Evolutionary conservation across 2,329 filamentous ascomycete genomes (phyloP), one percentile per base, ranked within the genome.

Genomic region (Cercospora sp.): DNA sequence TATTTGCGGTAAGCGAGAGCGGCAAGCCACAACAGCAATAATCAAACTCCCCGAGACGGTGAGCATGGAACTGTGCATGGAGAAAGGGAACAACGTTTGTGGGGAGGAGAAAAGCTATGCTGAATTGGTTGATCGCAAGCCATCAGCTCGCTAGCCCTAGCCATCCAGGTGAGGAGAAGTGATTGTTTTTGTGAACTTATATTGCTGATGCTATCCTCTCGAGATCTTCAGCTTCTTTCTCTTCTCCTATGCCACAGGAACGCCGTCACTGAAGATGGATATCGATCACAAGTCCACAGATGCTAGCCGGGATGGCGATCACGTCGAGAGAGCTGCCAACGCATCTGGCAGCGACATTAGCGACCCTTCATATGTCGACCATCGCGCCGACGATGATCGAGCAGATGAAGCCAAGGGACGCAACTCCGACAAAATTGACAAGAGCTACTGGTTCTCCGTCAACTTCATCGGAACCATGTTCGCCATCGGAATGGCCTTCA

Each of bases 401-500:
- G 71, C 69, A 21, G 72, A 74, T 8, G 71, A 69, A 28, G 73
- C 73, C 37, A 70, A 70, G 51, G 73, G 73, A 28, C 61, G 71
- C 18, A 73, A 73, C 45, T 63, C 72, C 6, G 70, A 73, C 60
- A 72, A 73, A 57, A 70, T 71, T 59, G 71, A 72, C 45, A 69
- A 65, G 55, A 69, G 62, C 24, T 75, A 75, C 32, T 75, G 73
- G 73, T 45, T 73, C 9, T 74, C 72, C 7, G 64, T 73, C 26
- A 73, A 74, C 49, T 75, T 68, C 63, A 70, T 75, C 21, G 60
- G 73, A 7, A 73, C 73, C 3, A 53, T 75, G 61, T 74, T 73
- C 51, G 73, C 73, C 2, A 72, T 73, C 7, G 73, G 73, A 5
- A 69, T 74, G 68, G 73, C 72, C 1, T 75, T 75, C 65, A 72